phyloP scores from a whole-genome alignment of 768 basidiomycete species.

The Coprinopsis cinerea region DNA sequence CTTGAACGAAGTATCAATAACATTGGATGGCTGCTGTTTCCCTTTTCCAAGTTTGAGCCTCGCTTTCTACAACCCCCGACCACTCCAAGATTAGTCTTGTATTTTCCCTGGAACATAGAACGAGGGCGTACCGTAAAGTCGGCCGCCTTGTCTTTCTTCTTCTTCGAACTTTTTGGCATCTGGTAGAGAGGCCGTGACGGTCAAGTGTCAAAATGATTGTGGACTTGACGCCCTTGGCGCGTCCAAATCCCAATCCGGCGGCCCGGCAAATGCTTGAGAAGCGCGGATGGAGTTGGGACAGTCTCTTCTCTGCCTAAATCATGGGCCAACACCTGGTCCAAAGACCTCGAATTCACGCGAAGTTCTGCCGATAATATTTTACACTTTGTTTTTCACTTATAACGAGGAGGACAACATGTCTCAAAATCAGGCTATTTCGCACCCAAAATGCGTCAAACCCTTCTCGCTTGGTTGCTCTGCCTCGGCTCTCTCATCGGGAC shows the following conservation, averaged over 20 bases:
- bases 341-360: neutral
- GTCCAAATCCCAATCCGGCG: neutral
- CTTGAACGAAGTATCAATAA: conserved; percentile 94
- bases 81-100: too few relatives aligned
- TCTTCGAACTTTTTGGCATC: conserved; percentile 87
- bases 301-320: too few relatives aligned
- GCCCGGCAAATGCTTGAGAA: neutral
- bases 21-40: conserved; percentile 76
- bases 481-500: conserved; percentile 2
- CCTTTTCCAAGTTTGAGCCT: conserved; percentile 96
- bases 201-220: conserved; percentile 5
- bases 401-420: neutral
- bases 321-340: too few relatives aligned
- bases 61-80: conserved; percentile 62
- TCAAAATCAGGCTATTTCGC: neutral
- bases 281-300: neutral
- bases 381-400: neutral
- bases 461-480: conserved; percentile 5
- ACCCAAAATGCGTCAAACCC: conserved; percentile 1
- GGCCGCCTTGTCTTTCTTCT: conserved; percentile 79
- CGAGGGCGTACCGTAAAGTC: conserved; percentile 66
- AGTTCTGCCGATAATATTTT: neutral
- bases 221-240: neutral
- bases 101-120: conserved; percentile 1
- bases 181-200: neutral